Evolutionary conservation across 805 yeast genomes (phyloP).

Genomic region (Suhomyces canberraensis): DNA sequence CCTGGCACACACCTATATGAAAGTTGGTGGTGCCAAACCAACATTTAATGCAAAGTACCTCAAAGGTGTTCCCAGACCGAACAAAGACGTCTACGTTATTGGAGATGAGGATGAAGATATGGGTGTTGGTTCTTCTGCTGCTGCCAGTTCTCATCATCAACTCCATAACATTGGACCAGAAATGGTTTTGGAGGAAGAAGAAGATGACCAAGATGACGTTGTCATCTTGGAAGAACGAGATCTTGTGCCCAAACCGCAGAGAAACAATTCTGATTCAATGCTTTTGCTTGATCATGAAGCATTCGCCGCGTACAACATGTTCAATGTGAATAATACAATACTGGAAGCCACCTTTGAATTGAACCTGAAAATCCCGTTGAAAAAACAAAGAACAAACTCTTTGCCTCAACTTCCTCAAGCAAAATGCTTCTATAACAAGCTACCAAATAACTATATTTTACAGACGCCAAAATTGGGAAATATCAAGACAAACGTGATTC

Average conservation of each 20-base stretch:
- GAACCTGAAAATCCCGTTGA: slow-evolving; percentile 11
- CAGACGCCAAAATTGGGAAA: slow-evolving; percentile 40
- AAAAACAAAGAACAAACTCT: slow-evolving; percentile 41
- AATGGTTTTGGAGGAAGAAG: slow-evolving; percentile 2
- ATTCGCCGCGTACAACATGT: slow-evolving; percentile 41
- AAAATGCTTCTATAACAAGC: slow-evolving; percentile 37
- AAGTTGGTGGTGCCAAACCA: slow-evolving; percentile 1
- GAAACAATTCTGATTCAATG: slow-evolving; percentile 30
- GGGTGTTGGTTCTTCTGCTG: slow-evolving; percentile 4
- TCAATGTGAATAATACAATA: slow-evolving; percentile 34
- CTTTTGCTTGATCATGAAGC: slow-evolving; percentile 37
- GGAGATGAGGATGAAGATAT: slow-evolving; percentile 11
- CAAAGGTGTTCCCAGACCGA: neutral
- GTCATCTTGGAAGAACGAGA: slow-evolving; percentile 36
- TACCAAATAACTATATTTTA: slow-evolving; percentile 34
- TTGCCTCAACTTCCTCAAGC: slow-evolving; percentile 46
- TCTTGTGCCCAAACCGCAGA: slow-evolving; percentile 10
- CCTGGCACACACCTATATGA: neutral
- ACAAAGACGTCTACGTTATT: slow-evolving; percentile 6
- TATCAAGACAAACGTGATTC: slow-evolving; percentile 37
- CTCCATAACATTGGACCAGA: slow-evolving; percentile 1
- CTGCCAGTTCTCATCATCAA: neutral
- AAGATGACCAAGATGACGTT: slow-evolving; percentile 26
- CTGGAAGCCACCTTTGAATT: slow-evolving; percentile 1
- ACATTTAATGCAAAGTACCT: slow-evolving; percentile 9